phyloP scores from a whole-genome alignment of 2,329 filamentous ascomycete species.

The Sordariomycetes sp. region DNA sequence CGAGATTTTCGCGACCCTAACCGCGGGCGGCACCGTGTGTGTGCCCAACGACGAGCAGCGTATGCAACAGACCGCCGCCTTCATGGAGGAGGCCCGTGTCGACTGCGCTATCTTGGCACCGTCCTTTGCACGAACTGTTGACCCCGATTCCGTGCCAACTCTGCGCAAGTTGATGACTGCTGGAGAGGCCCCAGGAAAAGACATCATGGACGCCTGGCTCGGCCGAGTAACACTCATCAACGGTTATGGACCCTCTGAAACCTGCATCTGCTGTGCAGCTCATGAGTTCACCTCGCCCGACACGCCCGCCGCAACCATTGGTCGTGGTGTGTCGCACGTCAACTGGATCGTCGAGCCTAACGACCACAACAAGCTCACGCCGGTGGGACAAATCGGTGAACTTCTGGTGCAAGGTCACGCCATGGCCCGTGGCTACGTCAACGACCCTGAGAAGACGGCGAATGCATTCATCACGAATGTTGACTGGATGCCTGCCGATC shows the following conservation, averaged over 20 bases:
- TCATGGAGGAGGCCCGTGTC: background rate
- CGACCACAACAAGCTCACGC: conserved; percentile 8
- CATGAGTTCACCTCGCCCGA: background rate
- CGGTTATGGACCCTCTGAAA: conserved; percentile 11
- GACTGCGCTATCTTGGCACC: conserved; percentile 1
- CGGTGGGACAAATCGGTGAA: conserved; percentile 24
- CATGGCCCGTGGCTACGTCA: conserved; percentile 46
- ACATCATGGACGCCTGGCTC: conserved; percentile 9
- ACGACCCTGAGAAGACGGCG: conserved; percentile 38
- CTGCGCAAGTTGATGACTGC: conserved; percentile 5
- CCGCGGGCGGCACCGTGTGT: conserved; percentile 11
- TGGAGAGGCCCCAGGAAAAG: conserved; percentile 8
- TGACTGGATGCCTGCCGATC: conserved; percentile 28
- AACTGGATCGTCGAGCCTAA: conserved; percentile 9
- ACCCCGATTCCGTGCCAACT: conserved; percentile 3
- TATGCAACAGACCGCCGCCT: conserved; percentile 3
- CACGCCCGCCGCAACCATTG: background rate
- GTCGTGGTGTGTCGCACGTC: conserved; percentile 2
- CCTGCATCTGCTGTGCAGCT: conserved; percentile 2
- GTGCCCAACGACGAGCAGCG: conserved; percentile 11
- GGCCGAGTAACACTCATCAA: conserved; percentile 5
- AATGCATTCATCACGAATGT: conserved; percentile 38
- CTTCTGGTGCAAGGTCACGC: conserved; percentile 38
- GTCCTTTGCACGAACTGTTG: conserved; percentile 3
- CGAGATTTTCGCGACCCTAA: conserved; percentile 12